A percentile compares a stretch with the other conserved stretches of the same genome.
Conservation (phyloP, 305 asterid genomes). For the Stenogyne calaminthoides region DNA sequence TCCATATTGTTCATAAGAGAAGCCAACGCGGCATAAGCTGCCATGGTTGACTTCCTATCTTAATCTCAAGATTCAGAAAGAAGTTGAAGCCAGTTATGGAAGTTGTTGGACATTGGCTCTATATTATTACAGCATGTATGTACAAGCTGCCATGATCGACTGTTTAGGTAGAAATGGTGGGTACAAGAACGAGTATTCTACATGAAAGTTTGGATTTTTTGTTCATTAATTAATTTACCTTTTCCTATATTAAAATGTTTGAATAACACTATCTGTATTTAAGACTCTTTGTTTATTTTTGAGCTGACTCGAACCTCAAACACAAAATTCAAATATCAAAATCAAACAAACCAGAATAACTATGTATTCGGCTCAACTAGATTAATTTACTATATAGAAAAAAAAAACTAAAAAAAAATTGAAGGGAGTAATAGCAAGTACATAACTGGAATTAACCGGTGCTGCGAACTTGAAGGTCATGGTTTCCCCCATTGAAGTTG, state of each 20-base stretch:
- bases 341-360: not conserved
- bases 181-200: not conserved
- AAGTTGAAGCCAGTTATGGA: not conserved
- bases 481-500: not conserved
- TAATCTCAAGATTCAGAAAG: not conserved
- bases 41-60: conserved; percentile 24
- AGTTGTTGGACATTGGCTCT: not conserved
- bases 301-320: not conserved
- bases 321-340: not conserved
- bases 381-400: not conserved
- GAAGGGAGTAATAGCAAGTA: not conserved
- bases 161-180: not conserved
- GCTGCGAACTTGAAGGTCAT: not conserved
- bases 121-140: not conserved
- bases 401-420: not conserved
- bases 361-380: not conserved
- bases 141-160: too few species aligned
- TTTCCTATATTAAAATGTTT: not conserved
- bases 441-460: not conserved
- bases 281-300: too few species aligned
- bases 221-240: too few species aligned
- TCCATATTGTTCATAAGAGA: conserved; percentile 17
- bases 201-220: not conserved
- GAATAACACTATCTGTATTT: too few species aligned
- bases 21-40: conserved; percentile 42